Base-by-base conservation (phyloP, 2,329 filamentous ascomycete genomes). In the Ophiostoma sp. region DNA sequence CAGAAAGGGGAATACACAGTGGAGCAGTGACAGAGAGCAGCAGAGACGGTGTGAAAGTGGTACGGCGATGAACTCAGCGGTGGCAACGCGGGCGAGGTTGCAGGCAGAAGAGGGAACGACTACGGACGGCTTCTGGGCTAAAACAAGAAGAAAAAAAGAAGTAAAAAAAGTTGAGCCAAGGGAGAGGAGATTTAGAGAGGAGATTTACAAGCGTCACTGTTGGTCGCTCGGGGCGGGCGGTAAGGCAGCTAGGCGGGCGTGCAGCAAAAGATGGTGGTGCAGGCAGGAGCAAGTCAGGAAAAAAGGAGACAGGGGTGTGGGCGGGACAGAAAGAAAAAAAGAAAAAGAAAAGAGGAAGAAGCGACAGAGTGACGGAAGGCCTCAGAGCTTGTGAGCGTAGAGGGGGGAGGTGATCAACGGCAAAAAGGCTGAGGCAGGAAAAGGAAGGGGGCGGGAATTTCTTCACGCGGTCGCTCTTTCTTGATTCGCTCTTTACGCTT, bases 131-230 rank as follows among this genome's bases (percentile, higher is more conserved):
- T 50, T 68, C 42, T 50, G 39, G 64, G 64, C 64, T 68, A 68
- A 50, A 69, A 39, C 66, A 55, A n/a, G 48, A 15, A 48, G 45
- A 66, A 52, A 72, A 68, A 55, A 61, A 55, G 33, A 68, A 72
- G 33, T 68, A 55, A n/a, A 22, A 71, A 55, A 59, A 63, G 70
- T 25, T 6, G 17, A 70, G 66, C 66, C 15, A 50, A 52, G 36
- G 59, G 61, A 57, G n/a, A 64, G n/a, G 28, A 48, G 69, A 69
- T 69, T 69, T 73, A 68, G 68, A 66, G n/a, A n/a, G n/a, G n/a
- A n/a, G n/a, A n/a, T n/a, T 68, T 73, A 64, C 72, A 68, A 64
- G 71, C 70, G 75, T 73, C 71, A 71, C 75, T 73, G 73, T 75
- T 75, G 75, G 75, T 73, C 59, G 69, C 25, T 69, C 69, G 72